Evolutionary conservation across 768 basidiomycete species (phyloP), one percentile per base, ranked within the genome.

Genomic region (Aureoboletus auriporus): DNA sequence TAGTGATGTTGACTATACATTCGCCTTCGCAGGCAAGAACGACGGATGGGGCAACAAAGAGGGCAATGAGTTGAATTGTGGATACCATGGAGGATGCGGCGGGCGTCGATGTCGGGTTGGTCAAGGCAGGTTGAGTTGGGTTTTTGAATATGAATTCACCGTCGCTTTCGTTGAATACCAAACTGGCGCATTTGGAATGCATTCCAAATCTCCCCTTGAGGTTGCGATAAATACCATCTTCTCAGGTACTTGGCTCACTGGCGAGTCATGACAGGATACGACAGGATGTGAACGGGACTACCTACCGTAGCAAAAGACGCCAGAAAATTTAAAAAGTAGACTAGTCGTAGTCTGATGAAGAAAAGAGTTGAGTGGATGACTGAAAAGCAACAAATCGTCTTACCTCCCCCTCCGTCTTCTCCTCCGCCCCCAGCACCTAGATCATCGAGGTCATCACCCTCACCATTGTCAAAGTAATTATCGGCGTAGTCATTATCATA

Each of bases 401-500:
- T 52, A 47, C 80, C 82, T 50, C 79, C 85, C 34, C 80, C 84
- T 28, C 78, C 85, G 35, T 77, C 86, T 14, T 78, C 87, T 12
- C 66, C 77, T 5, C 77, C 86, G 9, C 75, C 84, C 0, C 80
- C 84, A 8, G 78, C 89, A 6, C 84, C 88, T 17, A 88, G 65
- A 57, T 89, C 84, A 57, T 93, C 90, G 46, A 78, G 66, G 59
- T 92, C 87, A 44, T 92, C 89, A 4, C 75, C 83, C 66, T 91
- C 89, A 14, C 89, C 89, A 46, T 90, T 91, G 64, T 93, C 89
- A 62, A 93, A 93, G 74, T 93, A 92, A 62, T 93, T 89, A 52
- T 87, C 86, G 3, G 85, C 89, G 53, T 93, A 93, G 53, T 93
- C 90, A 55, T 93, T 91, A 66, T 92, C 90, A 60, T 92, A 90